Evolutionary conservation across 495 filamentous ascomycete species (phyloP), one percentile per base, ranked within the genome.

Genomic region (Penicillium tannophilum): DNA sequence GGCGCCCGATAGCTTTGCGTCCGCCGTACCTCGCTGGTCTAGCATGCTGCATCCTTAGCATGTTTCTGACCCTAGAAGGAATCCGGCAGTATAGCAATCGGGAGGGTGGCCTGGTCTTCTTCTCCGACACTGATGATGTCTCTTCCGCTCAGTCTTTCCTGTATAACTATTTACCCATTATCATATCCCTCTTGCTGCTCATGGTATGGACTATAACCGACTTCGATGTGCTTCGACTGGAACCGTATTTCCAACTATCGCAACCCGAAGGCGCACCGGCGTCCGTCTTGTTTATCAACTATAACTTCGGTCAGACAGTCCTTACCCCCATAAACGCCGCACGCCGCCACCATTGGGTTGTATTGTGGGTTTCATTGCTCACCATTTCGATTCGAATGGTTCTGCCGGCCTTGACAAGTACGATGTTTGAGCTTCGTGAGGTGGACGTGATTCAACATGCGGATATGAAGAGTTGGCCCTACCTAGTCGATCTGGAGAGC

Each of bases 281-380:
- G 26, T 65, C 63, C 1, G 67, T 73, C 6, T 58, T 77, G 2
- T 76, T 76, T 51, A 77, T 73, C 68, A 77, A 77, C 56, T 77
- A 77, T 51, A 77, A 75, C 44, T 77, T 77, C 33, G 74, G 74
- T 16, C 75, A 77, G 49, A 73, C 72, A 8, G 65, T 77, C 41
- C 56, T 77, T 19, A 76, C 75, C 2, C 75, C 75, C 9, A 68
- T 77, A 36, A 64, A 69, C 19, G 72, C 75, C 16, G 66, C 69
- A 24, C 69, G 64, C 9, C 66, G 73, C 42, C 67, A 61, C 19
- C 75, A 77, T 39, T 77, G 75, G 75, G 19, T 76, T 7, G 75
- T 76, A 1, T 35, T 76, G 0, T 60, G 68, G 56, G 68, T 76
- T 36, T 75, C 75, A 0, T 39, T 76, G n/a, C 20, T 73, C 17